These are phyloP conservation scores for Kalmanozyma brasiliensis DNA, from an alignment of 1,284 basidiomycete genomes.

Conservation along the genomic window DNA sequence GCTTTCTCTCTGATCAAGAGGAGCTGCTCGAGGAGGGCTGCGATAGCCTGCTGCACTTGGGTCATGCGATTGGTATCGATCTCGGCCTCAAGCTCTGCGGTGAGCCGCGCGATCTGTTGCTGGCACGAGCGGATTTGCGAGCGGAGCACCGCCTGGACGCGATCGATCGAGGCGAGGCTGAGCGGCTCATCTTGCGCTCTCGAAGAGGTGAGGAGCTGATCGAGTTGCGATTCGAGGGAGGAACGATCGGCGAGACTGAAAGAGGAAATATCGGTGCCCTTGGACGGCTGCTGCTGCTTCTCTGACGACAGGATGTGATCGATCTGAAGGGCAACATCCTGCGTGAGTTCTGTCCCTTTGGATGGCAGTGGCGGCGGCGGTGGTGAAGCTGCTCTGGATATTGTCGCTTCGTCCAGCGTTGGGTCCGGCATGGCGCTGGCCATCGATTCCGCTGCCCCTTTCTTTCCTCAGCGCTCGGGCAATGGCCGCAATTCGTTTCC, in stretches of 20 bases:
- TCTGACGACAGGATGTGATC: conserved; percentile 23
- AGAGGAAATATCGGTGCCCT: background rate
- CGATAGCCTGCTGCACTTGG: conserved; percentile 35
- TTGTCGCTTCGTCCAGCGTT: conserved; percentile 4
- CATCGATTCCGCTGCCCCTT: conserved; percentile 19
- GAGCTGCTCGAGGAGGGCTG: conserved; percentile 83
- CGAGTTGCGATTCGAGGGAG: conserved; percentile 33
- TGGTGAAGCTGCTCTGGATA: conserved; percentile 2
- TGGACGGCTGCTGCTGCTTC: conserved; percentile 7
- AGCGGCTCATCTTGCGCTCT: conserved; percentile 19
- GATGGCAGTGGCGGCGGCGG: conserved; percentile 17
- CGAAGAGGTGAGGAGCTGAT: conserved; percentile 24
- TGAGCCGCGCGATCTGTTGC: conserved; percentile 23
- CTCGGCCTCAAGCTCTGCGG: conserved; percentile 35
- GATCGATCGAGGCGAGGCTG: conserved; percentile 30
- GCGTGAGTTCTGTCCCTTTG: conserved; percentile 21
- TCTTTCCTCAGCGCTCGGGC: too few species aligned
- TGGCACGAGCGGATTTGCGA: conserved; percentile 30
- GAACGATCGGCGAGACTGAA: conserved; percentile 27
- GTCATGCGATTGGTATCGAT: conserved; percentile 49
- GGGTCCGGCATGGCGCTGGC: conserved; percentile 11
- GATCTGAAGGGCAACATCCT: conserved; percentile 36
- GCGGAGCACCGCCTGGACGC: conserved; percentile 35
- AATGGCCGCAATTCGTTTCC: too few species aligned
- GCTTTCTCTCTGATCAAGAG: conserved; percentile 88